Percentiles rank a stretch among this genome's conserved stretches.
These are phyloP conservation scores for Rutstroemia sydowiana DNA, from an alignment of 2,329 filamentous ascomycete genomes.

Conservation along the genomic window DNA sequence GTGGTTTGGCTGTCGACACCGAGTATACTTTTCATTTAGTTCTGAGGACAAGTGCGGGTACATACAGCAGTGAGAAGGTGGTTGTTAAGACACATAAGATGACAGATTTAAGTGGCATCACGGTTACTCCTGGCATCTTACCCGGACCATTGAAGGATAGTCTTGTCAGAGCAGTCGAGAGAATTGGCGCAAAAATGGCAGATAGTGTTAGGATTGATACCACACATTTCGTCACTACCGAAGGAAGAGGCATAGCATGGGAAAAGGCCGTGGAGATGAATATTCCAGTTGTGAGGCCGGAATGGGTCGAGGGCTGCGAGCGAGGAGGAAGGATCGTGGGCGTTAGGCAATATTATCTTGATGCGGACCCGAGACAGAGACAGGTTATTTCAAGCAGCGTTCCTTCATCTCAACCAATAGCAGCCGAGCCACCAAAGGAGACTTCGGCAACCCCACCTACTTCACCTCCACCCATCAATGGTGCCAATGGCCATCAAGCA, in stretches of 20 bases:
- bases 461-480: conserved; percentile 20
- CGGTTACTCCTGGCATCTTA: conserved; percentile 83
- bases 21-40: conserved; percentile 95
- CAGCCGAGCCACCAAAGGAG: conserved; percentile 17
- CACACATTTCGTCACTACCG: conserved; percentile 95
- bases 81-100: conserved; percentile 93
- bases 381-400: conserved; percentile 22
- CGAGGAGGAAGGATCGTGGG: conserved; percentile 85
- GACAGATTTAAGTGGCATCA: conserved; percentile 94
- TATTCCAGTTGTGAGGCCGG: conserved; percentile 90
- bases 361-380: conserved; percentile 53
- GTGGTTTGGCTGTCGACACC: conserved; percentile 88
- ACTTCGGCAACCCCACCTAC: conserved; percentile 14
- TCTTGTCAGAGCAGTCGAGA: conserved; percentile 67
- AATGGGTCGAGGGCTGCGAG: conserved; percentile 98
- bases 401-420: conserved; percentile 12
- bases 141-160: conserved; percentile 65
- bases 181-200: conserved; percentile 87
- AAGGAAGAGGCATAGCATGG: conserved; percentile 83
- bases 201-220: conserved; percentile 93
- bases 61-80: conserved; percentile 75
- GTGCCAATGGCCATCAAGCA: conserved; percentile 18
- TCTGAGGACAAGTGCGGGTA: conserved; percentile 83
- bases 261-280: conserved; percentile 98
- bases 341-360: conserved; percentile 91